Evolutionary conservation across 2,329 filamentous ascomycete genomes (phyloP).

Genomic region (Botrytis sinoallii): DNA sequence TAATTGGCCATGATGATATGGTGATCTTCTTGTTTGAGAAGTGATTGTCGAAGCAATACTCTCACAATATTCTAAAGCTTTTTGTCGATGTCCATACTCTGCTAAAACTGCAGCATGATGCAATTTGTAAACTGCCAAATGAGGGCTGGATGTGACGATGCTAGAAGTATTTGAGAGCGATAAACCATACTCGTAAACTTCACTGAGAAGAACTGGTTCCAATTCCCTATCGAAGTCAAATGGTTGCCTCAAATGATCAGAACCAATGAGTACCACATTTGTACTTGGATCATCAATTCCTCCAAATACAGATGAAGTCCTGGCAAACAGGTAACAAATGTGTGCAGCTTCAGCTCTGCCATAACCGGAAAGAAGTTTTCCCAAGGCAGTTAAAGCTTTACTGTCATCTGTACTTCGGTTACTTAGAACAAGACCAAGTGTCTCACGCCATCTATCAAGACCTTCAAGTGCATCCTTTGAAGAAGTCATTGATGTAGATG

Average conservation of each 20-base stretch:
- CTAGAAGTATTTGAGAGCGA: conserved; percentile 63
- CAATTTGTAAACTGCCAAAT: conserved; percentile 87
- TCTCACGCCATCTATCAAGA: conserved; percentile 91
- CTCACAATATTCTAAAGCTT: conserved; percentile 91
- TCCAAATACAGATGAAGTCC: conserved; percentile 66
- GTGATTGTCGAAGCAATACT: conserved; percentile 72
- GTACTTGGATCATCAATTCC: conserved; percentile 78
- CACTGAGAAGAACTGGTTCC: conserved; percentile 88
- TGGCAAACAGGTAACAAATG: conserved; percentile 87
- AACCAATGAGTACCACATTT: conserved; percentile 79
- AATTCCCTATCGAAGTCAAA: conserved; percentile 74
- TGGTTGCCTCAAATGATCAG: conserved; percentile 70
- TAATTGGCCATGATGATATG: conserved; percentile 77
- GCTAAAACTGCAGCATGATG: conserved; percentile 81
- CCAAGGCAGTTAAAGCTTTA: conserved; percentile 74
- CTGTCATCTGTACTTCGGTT: conserved; percentile 82
- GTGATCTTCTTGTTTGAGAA: conserved; percentile 76
- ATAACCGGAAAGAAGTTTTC: conserved; percentile 79
- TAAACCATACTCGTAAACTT: conserved; percentile 89
- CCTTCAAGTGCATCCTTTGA: conserved; percentile 76
- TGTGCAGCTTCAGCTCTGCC: conserved; percentile 88
- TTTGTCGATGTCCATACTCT: conserved; percentile 75
- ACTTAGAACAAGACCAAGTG: conserved; percentile 77
- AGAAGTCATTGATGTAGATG: conserved; percentile 57
- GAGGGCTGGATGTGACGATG: conserved; percentile 61